Base-by-base conservation (phyloP, 805 yeast species). In the Ogataea henricii region DNA sequence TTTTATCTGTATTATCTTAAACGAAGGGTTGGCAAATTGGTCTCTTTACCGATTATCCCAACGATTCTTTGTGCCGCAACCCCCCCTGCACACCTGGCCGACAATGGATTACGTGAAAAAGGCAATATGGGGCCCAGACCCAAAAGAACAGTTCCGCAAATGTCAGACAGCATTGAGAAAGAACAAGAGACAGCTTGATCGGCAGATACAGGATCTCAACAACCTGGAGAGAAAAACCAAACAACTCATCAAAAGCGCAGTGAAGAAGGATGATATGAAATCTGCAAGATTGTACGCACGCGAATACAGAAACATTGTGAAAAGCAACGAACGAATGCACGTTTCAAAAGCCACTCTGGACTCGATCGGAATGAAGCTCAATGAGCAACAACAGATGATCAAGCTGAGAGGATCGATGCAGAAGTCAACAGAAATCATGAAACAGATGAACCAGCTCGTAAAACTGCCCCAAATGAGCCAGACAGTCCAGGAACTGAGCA, bases 101-200 rank as follows among this genome's bases (percentile, higher is more conserved):
- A 6, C n/a, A 10, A 92, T 92, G 98, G 89, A 92, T 63, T 85
- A 76, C 64, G 66, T 92, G 27, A 91, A 89, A 70, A 83, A 85
- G 63, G 87, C 91, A 3, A 84, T 92, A 32, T 92, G 95, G 86
- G 99, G 99, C 0, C 97, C 98, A 0, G 97, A 91, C 63, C 97
- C 97, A 35, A 85, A 85, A 60, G 98, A 89, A 60, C 96, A 86
- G 60, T 82, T 80, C 76, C 71, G 94, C 47, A 85, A 82, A 56
- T 87, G 96, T 57, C 91, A 87, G 60, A 73, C 81, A 32, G 75
- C 89, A 17, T 77, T 92, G 35, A 83, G 98, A 48, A 87, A 85
- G 68, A 94, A 91, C 67, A 83, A 84, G 52, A 75, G 98, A 39
- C 91, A 86, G 60, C 68, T 92, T 30, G 97, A 94, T 54, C 77